Evolutionary conservation across 768 basidiomycete species (phyloP).

Genomic region (Nidularia pulvinata): DNA sequence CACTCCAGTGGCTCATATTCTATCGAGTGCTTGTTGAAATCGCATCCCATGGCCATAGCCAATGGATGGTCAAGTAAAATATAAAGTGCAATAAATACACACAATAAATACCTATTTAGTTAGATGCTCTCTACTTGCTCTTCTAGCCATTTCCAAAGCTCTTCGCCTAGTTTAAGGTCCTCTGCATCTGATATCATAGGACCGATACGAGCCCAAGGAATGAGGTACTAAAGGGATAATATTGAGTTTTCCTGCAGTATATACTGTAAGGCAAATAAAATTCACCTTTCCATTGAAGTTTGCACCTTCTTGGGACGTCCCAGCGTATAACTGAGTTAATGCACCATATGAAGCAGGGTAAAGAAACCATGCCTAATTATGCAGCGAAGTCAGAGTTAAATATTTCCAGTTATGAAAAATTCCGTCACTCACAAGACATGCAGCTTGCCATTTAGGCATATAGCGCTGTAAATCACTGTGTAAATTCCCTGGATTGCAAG

Average conservation of each 20-base stretch:
- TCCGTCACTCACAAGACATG: slow-evolving; percentile 5
- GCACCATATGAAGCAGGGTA: slow-evolving; percentile 26
- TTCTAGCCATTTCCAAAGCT: slow-evolving; percentile 26
- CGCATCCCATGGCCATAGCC: neutral
- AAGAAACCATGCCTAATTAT: slow-evolving; percentile 1
- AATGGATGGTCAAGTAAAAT: neutral
- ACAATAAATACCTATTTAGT: neutral
- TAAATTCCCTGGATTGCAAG: slow-evolving; percentile 43
- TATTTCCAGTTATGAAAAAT: slow-evolving; percentile 1
- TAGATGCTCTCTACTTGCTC: slow-evolving; percentile 20
- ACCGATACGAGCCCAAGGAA: slow-evolving; percentile 27
- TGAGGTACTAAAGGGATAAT: slow-evolving; percentile 17
- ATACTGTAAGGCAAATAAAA: too few species aligned
- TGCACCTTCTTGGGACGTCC: slow-evolving; percentile 26
- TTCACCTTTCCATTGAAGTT: slow-evolving; percentile 18
- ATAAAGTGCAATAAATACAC: too few species aligned
- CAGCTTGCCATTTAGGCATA: neutral
- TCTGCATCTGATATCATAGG: slow-evolving; percentile 5
- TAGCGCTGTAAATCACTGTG: slow-evolving; percentile 19
- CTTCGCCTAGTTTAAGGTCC: slow-evolving; percentile 18
- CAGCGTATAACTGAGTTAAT: slow-evolving; percentile 39
- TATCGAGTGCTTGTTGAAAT: neutral
- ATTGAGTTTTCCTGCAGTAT: too few species aligned
- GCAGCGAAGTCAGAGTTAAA: neutral
- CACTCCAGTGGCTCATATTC: neutral